Conservation (phyloP, 331 rosid species). For the Cydonia oblonga region DNA sequence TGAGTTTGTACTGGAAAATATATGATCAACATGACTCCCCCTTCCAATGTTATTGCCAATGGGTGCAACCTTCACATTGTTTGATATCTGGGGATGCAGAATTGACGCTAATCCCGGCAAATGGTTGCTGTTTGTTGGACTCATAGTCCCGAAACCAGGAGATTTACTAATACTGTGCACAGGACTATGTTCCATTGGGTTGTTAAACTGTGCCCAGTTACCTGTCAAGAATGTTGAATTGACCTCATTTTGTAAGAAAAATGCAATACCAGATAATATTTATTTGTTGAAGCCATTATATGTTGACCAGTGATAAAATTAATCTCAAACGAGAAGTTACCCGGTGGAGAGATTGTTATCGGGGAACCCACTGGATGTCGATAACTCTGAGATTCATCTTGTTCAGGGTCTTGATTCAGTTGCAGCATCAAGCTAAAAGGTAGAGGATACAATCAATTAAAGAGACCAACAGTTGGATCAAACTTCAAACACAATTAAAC, state of each 20-base stretch:
- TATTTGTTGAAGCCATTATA: slow-evolving; percentile 1
- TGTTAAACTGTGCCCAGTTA: slow-evolving; percentile 61
- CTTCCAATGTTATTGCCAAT: slow-evolving; percentile 49
- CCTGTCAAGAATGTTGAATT: slow-evolving; percentile 32
- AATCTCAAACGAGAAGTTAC: slow-evolving; percentile 28
- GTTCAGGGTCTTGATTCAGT: slow-evolving; percentile 78
- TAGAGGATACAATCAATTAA: slow-evolving; percentile 7
- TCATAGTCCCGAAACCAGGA: slow-evolving; percentile 45
- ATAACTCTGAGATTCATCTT: slow-evolving; percentile 63
- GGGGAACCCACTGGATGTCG: slow-evolving; percentile 67
- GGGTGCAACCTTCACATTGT: slow-evolving; percentile 42
- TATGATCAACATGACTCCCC: slow-evolving; percentile 34
- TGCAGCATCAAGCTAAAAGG: slow-evolving; percentile 63
- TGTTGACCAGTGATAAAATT: background rate
- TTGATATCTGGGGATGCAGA: slow-evolving; percentile 56
- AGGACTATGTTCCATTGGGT: slow-evolving; percentile 55
- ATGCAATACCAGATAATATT: background rate
- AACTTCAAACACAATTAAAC: background rate
- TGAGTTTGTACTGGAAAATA: slow-evolving; percentile 29
- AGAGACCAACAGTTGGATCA: background rate
- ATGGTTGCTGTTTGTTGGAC: slow-evolving; percentile 47
- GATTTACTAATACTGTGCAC: slow-evolving; percentile 43
- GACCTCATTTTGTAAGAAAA: slow-evolving; percentile 15
- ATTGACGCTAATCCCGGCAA: slow-evolving; percentile 65
- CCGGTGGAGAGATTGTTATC: slow-evolving; percentile 73